Base-by-base conservation (phyloP, 2,329 filamentous ascomycete species). In the Talaromyces sp. region DNA sequence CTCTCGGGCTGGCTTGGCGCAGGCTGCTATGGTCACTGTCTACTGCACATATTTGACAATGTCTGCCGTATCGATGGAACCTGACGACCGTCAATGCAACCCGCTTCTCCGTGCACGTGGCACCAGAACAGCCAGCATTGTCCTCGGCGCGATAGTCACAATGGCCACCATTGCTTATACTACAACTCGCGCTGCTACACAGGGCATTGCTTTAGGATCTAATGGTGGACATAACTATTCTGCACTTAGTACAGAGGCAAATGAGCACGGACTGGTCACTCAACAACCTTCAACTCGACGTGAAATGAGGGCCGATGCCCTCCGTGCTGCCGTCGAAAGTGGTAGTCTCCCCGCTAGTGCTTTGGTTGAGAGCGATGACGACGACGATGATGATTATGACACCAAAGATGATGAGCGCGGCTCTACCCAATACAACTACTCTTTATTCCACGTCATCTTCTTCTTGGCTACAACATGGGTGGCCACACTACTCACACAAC, bases 21-120 rank as follows among this genome's bases (percentile, higher is more conserved):
- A 99, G 72, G 91, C 92, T 41, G 93, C 94, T 62, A 97, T 97
- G 84, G 94, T 99, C 45, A 91, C 92, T 17, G 84, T 96, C 59
- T 99, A 99, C 80, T 99, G 94, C 83, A 97, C 94, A 43, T 99
- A 99, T 71, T 84, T 99, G 57, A 99, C 94, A 64, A 91, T 99
- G 86, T 97, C 92, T 2, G 94, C 94, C 25, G 94, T 99, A 1
- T 96, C 91, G 57, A 97, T 99, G 94, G 93, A 99, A 68, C 94
- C 94, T 0, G 93, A 97, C 73, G 86, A 97, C 78, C 88, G 89
- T 66, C 83, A 89, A 63, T 99, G 94, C 84, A 99, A 99, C 75
- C 94, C 94, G 8, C 81, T 99, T 33, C 81, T 97, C 61, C 77
- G 84, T 55, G 92, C 91, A 7, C 89, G 89, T 62, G 91, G 90